Evolutionary conservation across 2,329 filamentous ascomycete species (phyloP).

Genomic region (Corynespora cassiicola): DNA sequence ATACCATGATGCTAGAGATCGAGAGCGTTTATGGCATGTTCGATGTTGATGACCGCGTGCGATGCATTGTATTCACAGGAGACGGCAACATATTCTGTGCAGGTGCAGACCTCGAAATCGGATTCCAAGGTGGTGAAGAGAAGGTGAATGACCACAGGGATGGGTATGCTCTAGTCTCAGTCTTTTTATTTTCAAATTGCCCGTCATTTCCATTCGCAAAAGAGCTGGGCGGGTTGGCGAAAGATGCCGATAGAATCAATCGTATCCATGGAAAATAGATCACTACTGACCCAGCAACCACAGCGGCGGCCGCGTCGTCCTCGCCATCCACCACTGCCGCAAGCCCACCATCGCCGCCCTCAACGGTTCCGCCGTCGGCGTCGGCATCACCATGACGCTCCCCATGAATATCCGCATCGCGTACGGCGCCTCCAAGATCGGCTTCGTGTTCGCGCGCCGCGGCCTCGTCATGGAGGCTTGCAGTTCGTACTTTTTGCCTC

Average conservation of each 20-base stretch:
- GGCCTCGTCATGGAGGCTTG: conserved; percentile 77
- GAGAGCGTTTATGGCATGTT: conserved; percentile 60
- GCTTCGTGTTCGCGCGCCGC: conserved; percentile 75
- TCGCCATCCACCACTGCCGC: conserved; percentile 64
- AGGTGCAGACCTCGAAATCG: conserved; percentile 62
- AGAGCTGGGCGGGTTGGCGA: neutral
- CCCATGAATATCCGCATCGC: conserved; percentile 63
- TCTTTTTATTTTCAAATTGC: neutral
- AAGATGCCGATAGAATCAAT: neutral
- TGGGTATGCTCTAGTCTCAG: conserved; percentile 46
- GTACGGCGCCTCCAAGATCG: conserved; percentile 68
- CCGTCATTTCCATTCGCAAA: neutral
- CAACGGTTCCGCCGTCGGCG: conserved; percentile 63
- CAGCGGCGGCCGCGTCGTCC: conserved; percentile 53
- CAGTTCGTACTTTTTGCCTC: conserved; percentile 74
- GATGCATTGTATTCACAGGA: conserved; percentile 62
- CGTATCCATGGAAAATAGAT: conserved; percentile 2
- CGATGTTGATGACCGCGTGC: conserved; percentile 62
- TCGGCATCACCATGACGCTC: conserved; percentile 66
- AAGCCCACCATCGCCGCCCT: conserved; percentile 64
- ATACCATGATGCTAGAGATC: conserved; percentile 68
- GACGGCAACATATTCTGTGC: conserved; percentile 61
- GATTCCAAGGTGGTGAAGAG: conserved; percentile 54
- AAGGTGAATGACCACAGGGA: conserved; percentile 59
- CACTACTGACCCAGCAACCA: neutral